These are phyloP conservation scores for Lentinula raphanica DNA, from an alignment of 768 basidiomycete genomes.

Conservation along the genomic window DNA sequence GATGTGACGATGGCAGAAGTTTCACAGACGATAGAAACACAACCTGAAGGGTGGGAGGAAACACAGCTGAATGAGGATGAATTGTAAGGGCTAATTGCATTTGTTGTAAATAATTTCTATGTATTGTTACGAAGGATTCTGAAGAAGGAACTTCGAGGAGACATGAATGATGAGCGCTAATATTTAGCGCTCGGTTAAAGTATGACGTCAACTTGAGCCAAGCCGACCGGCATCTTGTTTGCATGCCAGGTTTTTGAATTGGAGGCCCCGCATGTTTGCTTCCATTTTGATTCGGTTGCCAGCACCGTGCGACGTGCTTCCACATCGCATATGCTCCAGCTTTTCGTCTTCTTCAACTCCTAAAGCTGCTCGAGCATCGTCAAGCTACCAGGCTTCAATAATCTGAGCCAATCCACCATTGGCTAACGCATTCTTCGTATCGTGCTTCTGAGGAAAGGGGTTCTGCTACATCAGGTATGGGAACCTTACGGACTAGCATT, in stretches of 20 bases:
- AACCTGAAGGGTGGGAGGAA: slow-evolving; percentile 1
- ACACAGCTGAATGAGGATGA: slow-evolving; percentile 9
- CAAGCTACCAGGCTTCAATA: neutral
- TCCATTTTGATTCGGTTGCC: neutral
- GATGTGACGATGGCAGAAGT: slow-evolving; percentile 20
- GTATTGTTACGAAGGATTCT: too few relatives aligned
- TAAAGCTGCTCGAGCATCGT: neutral
- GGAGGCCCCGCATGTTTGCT: neutral
- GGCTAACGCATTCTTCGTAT: neutral
- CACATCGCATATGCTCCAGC: neutral
- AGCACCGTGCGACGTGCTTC: neutral
- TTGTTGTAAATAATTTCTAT: neutral
- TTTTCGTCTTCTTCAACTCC: neutral
- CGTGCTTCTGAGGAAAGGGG: neutral
- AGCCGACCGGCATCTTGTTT: neutral
- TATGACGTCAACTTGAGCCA: neutral
- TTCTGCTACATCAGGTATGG: neutral
- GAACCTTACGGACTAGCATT: neutral
- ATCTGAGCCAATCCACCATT: neutral
- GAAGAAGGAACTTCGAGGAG: too few relatives aligned
- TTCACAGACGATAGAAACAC: slow-evolving; percentile 17
- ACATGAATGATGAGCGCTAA: too few relatives aligned
- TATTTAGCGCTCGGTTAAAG: too few relatives aligned
- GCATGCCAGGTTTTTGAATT: neutral
- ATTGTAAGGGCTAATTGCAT: neutral